Percentiles rank a stretch among this genome's conserved stretches.
These are phyloP conservation scores for Starmerella tilneyi DNA, from an alignment of 805 yeast species.

Conservation along the genomic window DNA sequence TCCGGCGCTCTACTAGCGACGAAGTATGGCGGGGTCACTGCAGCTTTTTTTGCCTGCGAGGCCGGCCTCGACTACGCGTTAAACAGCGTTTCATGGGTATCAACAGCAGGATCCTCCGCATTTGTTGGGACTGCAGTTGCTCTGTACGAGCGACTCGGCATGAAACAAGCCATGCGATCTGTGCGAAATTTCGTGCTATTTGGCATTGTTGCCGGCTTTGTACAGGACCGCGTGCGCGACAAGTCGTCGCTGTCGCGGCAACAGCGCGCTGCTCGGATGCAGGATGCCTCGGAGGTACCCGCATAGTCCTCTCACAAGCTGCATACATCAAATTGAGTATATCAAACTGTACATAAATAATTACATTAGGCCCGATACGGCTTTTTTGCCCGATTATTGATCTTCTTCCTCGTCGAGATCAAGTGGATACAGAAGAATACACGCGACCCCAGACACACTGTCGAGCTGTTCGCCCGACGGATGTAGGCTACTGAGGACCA, in stretches of 20 bases:
- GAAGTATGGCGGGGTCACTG: slow-evolving; percentile 39
- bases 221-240: slow-evolving; percentile 44
- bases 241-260: slow-evolving; percentile 7
- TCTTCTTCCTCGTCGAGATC: slow-evolving; percentile 46
- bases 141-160: slow-evolving; percentile 30
- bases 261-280: not conserved
- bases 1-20: slow-evolving; percentile 38
- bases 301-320: not conserved
- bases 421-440: slow-evolving; percentile 69
- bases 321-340: not conserved
- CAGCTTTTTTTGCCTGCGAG: slow-evolving; percentile 50
- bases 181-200: slow-evolving; percentile 43
- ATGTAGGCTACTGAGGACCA: slow-evolving; percentile 73
- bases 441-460: slow-evolving; percentile 85
- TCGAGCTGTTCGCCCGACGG: slow-evolving; percentile 83
- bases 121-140: slow-evolving; percentile 47
- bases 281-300: too few species aligned
- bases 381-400: slow-evolving; percentile 8
- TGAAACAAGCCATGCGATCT: slow-evolving; percentile 28
- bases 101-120: slow-evolving; percentile 51
- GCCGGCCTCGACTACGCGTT: slow-evolving; percentile 46
- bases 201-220: slow-evolving; percentile 52
- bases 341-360: not conserved
- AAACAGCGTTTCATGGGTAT: slow-evolving; percentile 48
- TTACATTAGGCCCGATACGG: too few species aligned